These are phyloP conservation scores for Phaeosphaeriaceae sp. DNA, from an alignment of 2,329 filamentous ascomycete species.

Conservation along the genomic window DNA sequence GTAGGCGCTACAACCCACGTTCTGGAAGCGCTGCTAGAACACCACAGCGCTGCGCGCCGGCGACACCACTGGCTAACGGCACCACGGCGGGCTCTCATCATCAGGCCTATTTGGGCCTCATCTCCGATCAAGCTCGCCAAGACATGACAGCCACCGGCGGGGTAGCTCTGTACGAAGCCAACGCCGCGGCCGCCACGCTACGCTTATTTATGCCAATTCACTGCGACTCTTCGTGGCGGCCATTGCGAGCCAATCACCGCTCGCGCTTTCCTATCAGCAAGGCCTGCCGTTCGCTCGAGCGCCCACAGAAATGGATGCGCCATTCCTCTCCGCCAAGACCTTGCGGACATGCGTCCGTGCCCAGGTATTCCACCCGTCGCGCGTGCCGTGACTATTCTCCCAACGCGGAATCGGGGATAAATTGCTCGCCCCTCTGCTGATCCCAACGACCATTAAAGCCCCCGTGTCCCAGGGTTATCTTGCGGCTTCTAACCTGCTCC, in stretches of 20 bases:
- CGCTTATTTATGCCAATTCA: constrained; percentile 23
- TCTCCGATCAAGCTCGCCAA: constrained; percentile 53
- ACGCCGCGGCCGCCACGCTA: constrained; percentile 25
- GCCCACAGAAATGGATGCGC: constrained; percentile 17
- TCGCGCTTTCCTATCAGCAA: constrained; percentile 23
- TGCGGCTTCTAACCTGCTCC: not conserved
- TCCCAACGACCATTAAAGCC: constrained; percentile 14
- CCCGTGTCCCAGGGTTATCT: constrained; percentile 11
- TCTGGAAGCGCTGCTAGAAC: constrained; percentile 34
- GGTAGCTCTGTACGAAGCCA: constrained; percentile 27
- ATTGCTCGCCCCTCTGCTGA: constrained; percentile 27
- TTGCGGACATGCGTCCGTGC: constrained; percentile 22
- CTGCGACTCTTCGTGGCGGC: constrained; percentile 11
- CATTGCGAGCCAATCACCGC: constrained; percentile 17
- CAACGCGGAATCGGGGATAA: constrained; percentile 18
- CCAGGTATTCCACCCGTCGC: constrained; percentile 18
- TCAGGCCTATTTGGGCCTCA: constrained; percentile 24
- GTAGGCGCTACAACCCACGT: constrained; percentile 7
- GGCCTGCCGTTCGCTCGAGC: constrained; percentile 6
- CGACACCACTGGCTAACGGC: constrained; percentile 3
- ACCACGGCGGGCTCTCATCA: constrained; percentile 17
- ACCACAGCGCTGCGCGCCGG: not conserved
- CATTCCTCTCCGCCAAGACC: constrained; percentile 22
- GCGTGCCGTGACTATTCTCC: constrained; percentile 22
- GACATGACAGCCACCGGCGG: constrained; percentile 68